Evolutionary conservation across 352 stramenopile species (phyloP), one percentile per base, ranked within the genome.

Genomic region (Albugo candida): DNA sequence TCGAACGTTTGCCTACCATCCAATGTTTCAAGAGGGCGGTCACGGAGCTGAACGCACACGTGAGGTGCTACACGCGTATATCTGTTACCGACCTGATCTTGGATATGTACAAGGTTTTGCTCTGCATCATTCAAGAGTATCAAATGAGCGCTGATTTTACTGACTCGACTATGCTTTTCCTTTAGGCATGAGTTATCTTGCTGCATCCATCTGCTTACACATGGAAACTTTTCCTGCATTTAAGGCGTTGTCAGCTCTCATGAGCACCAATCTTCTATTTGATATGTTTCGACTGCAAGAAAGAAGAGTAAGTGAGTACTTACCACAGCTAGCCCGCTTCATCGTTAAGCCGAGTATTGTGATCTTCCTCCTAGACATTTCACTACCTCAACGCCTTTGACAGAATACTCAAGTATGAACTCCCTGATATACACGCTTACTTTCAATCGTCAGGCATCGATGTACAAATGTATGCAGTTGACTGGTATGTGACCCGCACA

Each of bases 171-270:
- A 10, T 31, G 24, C 20, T 19, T 24, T 43, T 43, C 8, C 38
- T 24, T 0, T 47, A 57, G 51, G 78, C 27, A 91, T 91, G 78
- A 88, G 75, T 55, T 91, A 91, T 40, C 58, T 91, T n/a, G 78
- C 78, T 4, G 78, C 78, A 10, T 66, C 71, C 5, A 41, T 91
- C 37, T 91, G 78, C 51, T 81, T 91, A 43, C 78, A 91, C 55
- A 83, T 91, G 72, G 78, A 91, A 52, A 86, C 70, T 57, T 91
- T 88, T 47, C 75, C 73, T 43, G 78, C 78, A 36, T 91, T 91
- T 56, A 86, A 86, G 55, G 75, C 75, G 14, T 57, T 91, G 44
- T 75, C 80, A 20, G 69, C 72, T 24, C 59, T 91, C 36, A 77
- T 91, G 62, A 88, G 75, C 51, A 84, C 73, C 40, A 85, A 67